Percentiles rank a stretch among this genome's conserved stretches.
Conservation (phyloP, 805 yeast species). For the Candida silvicultrix region DNA sequence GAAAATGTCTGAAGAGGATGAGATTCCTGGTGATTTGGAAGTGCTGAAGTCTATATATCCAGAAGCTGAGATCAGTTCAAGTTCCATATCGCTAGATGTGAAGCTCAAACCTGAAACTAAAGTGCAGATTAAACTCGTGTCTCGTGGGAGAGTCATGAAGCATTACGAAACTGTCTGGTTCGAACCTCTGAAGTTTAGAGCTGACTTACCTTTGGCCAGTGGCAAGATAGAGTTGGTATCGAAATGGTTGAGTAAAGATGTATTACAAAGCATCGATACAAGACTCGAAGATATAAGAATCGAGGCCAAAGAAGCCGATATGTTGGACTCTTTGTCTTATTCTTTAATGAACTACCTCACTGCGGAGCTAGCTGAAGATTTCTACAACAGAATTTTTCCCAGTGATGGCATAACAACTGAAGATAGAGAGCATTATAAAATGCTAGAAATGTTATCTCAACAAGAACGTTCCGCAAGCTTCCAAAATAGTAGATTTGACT, state of each 20-base stretch:
- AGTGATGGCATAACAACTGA: background rate
- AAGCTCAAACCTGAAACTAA: background rate
- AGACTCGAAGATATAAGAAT: conserved; percentile 28
- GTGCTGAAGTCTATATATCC: conserved; percentile 37
- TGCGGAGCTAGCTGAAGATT: conserved; percentile 16
- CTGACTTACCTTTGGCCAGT: conserved; percentile 27
- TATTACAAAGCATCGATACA: conserved; percentile 9
- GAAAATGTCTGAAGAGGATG: conserved; percentile 15
- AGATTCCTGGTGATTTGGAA: conserved; percentile 32
- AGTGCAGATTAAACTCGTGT: background rate
- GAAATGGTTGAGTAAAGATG: conserved; percentile 24
- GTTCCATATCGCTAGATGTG: background rate
- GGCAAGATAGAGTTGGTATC: conserved; percentile 22
- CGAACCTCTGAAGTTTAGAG: conserved; percentile 11
- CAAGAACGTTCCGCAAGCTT: conserved; percentile 24
- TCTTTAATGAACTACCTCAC: conserved; percentile 35
- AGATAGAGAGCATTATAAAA: conserved; percentile 7
- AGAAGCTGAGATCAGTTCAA: conserved; percentile 21
- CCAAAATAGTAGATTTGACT: conserved; percentile 32
- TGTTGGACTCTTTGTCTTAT: conserved; percentile 34
- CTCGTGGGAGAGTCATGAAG: background rate
- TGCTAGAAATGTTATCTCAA: conserved; percentile 19
- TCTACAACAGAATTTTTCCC: background rate
- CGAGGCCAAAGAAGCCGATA: conserved; percentile 11
- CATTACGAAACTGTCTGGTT: background rate